Conservation (phyloP, 164 flowering plant genomes). For the Aristolochia californica region DNA sequence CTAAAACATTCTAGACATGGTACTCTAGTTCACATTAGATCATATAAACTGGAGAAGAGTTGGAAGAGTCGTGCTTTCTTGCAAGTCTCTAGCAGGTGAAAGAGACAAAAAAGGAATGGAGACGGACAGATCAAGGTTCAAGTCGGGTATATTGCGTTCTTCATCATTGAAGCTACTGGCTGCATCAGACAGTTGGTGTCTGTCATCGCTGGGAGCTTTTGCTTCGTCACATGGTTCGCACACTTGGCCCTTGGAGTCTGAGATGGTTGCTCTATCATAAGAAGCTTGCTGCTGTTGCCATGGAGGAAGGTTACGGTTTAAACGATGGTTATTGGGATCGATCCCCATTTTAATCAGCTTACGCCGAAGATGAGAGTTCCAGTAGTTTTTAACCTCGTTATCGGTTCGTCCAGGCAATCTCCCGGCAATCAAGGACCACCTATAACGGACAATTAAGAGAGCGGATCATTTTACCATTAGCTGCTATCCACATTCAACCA, state of each 20-base stretch:
- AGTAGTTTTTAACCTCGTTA: slow-evolving; percentile 62
- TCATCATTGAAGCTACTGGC: slow-evolving; percentile 19
- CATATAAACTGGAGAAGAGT: slow-evolving; percentile 14
- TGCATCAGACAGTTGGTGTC: slow-evolving; percentile 23
- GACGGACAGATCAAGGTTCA: slow-evolving; percentile 40
- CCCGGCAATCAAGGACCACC: slow-evolving; percentile 68
- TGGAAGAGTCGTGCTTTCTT: slow-evolving; percentile 4
- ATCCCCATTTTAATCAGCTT: slow-evolving; percentile 50
- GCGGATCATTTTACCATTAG: too few species aligned
- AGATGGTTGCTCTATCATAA: slow-evolving; percentile 5
- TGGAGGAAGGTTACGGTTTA: slow-evolving; percentile 10
- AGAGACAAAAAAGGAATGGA: slow-evolving; percentile 8
- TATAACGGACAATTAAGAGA: too few species aligned
- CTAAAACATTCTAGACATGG: too few species aligned
- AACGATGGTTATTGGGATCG: slow-evolving; percentile 45
- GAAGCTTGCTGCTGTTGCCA: neutral
- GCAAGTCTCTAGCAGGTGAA: neutral
- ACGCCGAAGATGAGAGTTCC: slow-evolving; percentile 52
- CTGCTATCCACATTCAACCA: too few species aligned
- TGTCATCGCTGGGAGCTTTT: slow-evolving; percentile 9
- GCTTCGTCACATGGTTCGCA: neutral
- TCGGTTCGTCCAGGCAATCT: slow-evolving; percentile 61
- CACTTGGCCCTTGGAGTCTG: slow-evolving; percentile 11
- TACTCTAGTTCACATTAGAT: too few species aligned
- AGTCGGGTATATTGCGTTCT: slow-evolving; percentile 30